Evolutionary conservation across 352 stramenopile genomes (phyloP), one percentile per base, ranked within the genome.

Genomic region (Pythium insidiosum): DNA sequence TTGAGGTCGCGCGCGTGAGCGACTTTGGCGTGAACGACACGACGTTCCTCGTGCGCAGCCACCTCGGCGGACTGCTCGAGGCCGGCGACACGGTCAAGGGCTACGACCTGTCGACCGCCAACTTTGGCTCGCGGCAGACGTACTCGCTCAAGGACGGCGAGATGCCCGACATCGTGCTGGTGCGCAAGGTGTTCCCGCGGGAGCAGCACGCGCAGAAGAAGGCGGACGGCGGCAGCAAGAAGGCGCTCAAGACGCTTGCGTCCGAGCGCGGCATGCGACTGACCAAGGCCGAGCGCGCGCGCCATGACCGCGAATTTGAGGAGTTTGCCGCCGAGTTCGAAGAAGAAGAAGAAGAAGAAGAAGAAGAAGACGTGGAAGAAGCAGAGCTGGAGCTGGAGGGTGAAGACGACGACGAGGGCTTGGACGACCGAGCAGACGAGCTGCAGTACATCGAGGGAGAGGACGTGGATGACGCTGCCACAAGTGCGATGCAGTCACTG

Each of bases 11-110:
- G 35, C 68, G 73, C 11, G 68, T 47, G 18, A 75, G 63, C 38
- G 78, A 91, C 50, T 87, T 91, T 59, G 78, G 78, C 22, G 73
- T 83, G 29, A 91, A 88, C 53, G 78, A 91, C 47, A 84, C 67
- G 47, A 85, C 67, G 18, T 88, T 82, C 51, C 46, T 75, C 19
- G 56, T 86, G 10, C 66, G 68, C 4, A 84, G 58, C 34, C 78
- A 91, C 40, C 56, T 91, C 28, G 75, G 75, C 16, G 60, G 53
- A 5, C 45, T 81, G 20, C 55, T 91, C 30, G 47, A 63, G 24
- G 73, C 69, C 1, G 75, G 78, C 13, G 75, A 91, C 47, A 73
- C 56, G 6, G 77, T 85, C 38, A 79, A 81, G 53, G 76, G 76
- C 36, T 89, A 89, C 53, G 76, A 89, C 54, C 53, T 89, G 18